phyloP scores from a whole-genome alignment of 78 protist genomes.

The Diacronema lutheri region DNA sequence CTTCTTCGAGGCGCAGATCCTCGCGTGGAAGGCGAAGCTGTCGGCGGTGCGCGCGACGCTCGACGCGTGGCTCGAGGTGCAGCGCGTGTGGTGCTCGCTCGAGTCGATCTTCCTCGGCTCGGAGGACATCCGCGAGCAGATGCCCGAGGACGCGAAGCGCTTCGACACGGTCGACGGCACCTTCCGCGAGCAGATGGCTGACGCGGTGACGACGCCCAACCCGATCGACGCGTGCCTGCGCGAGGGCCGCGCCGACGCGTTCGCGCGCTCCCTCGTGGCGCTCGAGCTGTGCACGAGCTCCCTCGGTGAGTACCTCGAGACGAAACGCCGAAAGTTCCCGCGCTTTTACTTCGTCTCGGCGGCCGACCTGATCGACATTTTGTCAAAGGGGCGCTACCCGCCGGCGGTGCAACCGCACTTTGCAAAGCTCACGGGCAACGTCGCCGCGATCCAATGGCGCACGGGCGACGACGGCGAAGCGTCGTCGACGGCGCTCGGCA shows the following conservation, averaged over 20 bases:
- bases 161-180: slow-evolving; percentile 71
- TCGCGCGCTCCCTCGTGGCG: slow-evolving; percentile 19
- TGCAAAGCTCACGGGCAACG: slow-evolving; percentile 60
- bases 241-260: slow-evolving; percentile 39
- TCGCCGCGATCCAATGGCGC: slow-evolving; percentile 1
- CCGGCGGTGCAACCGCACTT: slow-evolving; percentile 64
- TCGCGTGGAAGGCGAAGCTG: slow-evolving; percentile 71
- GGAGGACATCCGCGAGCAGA: slow-evolving; percentile 83
- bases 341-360: slow-evolving; percentile 85
- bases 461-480: neutral
- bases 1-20: slow-evolving; percentile 45
- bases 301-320: slow-evolving; percentile 80
- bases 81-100: slow-evolving; percentile 73
- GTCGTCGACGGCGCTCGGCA: slow-evolving; percentile 34
- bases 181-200: slow-evolving; percentile 55
- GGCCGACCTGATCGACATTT: slow-evolving; percentile 76
- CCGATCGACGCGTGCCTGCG: slow-evolving; percentile 50
- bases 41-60: slow-evolving; percentile 59
- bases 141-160: slow-evolving; percentile 78
- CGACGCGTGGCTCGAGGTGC: slow-evolving; percentile 67
- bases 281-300: slow-evolving; percentile 71
- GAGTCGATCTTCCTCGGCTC: slow-evolving; percentile 79
- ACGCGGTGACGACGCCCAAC: slow-evolving; percentile 22
- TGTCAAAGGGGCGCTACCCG: slow-evolving; percentile 75
- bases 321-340: slow-evolving; percentile 80